Evolutionary conservation across 106 monocot genomes (phyloP).

Genomic region (Dioscorea dumetorum): DNA sequence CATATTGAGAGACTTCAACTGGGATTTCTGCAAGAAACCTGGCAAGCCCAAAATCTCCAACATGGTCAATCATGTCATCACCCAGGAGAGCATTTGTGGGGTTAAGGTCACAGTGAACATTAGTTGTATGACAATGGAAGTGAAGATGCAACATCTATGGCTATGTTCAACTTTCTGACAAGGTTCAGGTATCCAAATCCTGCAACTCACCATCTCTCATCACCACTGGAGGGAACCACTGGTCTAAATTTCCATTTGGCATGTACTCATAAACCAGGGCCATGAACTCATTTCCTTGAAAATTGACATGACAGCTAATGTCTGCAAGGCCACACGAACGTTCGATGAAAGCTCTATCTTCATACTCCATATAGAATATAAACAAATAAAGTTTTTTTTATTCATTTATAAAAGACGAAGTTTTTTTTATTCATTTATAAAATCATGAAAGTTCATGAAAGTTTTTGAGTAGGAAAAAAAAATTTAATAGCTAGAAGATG

Average conservation of each 20-base stretch:
- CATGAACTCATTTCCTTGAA: conserved; percentile 8
- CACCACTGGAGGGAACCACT: conserved; percentile 3
- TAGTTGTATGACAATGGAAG: conserved; percentile 11
- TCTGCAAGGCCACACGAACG: too few species aligned
- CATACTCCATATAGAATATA: too few species aligned
- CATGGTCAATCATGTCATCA: conserved; percentile 25
- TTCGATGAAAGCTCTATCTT: too few species aligned
- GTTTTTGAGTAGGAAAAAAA: too few species aligned
- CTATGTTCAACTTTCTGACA: conserved; percentile 29
- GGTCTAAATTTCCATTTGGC: conserved; percentile 11
- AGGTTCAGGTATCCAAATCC: not conserved
- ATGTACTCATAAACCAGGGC: conserved; percentile 11
- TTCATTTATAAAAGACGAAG: too few species aligned
- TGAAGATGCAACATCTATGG: conserved; percentile 51
- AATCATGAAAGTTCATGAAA: too few species aligned
- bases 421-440: too few species aligned
- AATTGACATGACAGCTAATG: not conserved
- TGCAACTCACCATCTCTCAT: not conserved
- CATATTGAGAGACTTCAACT: not conserved
- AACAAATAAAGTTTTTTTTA: too few species aligned
- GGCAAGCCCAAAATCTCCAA: conserved; percentile 47
- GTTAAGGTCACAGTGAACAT: conserved; percentile 51
- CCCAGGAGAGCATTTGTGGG: conserved; percentile 60
- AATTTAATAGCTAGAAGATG: too few species aligned
- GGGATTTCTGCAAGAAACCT: not conserved